Conservation (phyloP, 2,329 filamentous ascomycete species). For the Monilinia vaccinii-corymbosi region DNA sequence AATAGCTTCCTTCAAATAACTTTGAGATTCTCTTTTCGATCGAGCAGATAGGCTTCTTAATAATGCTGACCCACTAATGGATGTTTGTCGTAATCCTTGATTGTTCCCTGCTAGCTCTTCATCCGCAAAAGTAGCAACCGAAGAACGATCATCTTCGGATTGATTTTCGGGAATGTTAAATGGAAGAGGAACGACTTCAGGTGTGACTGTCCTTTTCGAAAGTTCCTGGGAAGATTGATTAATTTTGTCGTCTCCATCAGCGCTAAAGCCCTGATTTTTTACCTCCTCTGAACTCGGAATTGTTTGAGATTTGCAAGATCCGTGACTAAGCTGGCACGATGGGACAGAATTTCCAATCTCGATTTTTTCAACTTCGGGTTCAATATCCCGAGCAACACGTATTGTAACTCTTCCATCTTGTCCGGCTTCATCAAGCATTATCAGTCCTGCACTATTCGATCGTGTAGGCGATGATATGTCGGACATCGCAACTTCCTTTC, state of each 20-base stretch:
- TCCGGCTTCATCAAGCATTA: constrained; percentile 34
- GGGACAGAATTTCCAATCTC: constrained; percentile 21
- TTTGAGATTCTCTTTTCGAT: constrained; percentile 22
- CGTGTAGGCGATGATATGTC: constrained; percentile 29
- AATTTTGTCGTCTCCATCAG: constrained; percentile 28
- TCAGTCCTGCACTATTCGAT: constrained; percentile 33
- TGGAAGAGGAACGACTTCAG: constrained; percentile 54
- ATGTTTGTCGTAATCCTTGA: constrained; percentile 41
- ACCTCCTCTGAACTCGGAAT: constrained; percentile 29
- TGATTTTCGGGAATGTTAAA: constrained; percentile 48
- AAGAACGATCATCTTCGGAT: constrained; percentile 46
- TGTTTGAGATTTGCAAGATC: constrained; percentile 13
- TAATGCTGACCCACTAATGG: constrained; percentile 35
- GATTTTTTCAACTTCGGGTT: constrained; percentile 45
- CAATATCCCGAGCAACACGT: constrained; percentile 23
- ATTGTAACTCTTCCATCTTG: constrained; percentile 26
- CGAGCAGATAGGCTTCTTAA: constrained; percentile 20
- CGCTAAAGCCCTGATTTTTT: constrained; percentile 25
- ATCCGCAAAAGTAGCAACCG: constrained; percentile 62
- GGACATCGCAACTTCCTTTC: constrained; percentile 46
- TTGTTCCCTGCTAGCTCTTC: constrained; percentile 47
- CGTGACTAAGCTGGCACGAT: constrained; percentile 35
- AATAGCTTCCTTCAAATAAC: constrained; percentile 18
- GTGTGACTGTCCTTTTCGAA: constrained; percentile 34
- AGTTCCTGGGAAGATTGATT: constrained; percentile 23